Conservation (phyloP, 1,139 yeast genomes). For the Suhomyces taliae region DNA sequence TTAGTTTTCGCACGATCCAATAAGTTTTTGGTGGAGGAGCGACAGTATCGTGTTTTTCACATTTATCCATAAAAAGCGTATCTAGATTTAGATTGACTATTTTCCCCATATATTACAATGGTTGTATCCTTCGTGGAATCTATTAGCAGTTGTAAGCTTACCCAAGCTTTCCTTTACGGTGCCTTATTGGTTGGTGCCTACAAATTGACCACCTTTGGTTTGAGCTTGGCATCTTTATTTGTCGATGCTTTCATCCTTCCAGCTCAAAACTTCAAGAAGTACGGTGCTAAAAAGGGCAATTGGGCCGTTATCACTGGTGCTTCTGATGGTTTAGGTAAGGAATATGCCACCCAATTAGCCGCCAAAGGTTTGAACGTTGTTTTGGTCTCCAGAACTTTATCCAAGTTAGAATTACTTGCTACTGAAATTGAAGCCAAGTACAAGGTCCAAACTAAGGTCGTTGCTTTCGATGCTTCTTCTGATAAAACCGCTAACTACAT, state of each 20-base stretch:
- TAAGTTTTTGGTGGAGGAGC: too few relatives aligned
- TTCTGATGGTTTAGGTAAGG: conserved; percentile 96
- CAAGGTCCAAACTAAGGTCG: conserved; percentile 61
- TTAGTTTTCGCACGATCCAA: too few relatives aligned
- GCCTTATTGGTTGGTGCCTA: conserved; percentile 53
- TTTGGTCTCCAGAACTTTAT: conserved; percentile 78
- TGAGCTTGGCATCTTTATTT: conserved; percentile 44
- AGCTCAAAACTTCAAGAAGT: conserved; percentile 58
- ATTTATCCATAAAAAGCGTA: conserved; percentile 16
- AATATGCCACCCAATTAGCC: conserved; percentile 84
- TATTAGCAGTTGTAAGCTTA: conserved; percentile 19
- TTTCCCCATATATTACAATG: conserved; percentile 31
- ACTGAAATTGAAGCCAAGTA: conserved; percentile 61
- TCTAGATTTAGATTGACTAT: conserved; percentile 45
- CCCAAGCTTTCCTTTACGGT: conserved; percentile 28
- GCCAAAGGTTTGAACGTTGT: conserved; percentile 78
- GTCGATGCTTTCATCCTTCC: conserved; percentile 66
- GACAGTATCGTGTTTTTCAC: too few relatives aligned
- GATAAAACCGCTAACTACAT: conserved; percentile 57
- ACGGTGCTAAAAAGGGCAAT: conserved; percentile 62
- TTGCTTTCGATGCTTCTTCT: conserved; percentile 77
- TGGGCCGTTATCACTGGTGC: conserved; percentile 98
- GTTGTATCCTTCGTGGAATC: conserved; percentile 14
- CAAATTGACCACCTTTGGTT: conserved; percentile 42
- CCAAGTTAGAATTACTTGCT: conserved; percentile 70